Evolutionary conservation across 148 eudicot species (phyloP).

Genomic region (Rhododendron williamsianum): DNA sequence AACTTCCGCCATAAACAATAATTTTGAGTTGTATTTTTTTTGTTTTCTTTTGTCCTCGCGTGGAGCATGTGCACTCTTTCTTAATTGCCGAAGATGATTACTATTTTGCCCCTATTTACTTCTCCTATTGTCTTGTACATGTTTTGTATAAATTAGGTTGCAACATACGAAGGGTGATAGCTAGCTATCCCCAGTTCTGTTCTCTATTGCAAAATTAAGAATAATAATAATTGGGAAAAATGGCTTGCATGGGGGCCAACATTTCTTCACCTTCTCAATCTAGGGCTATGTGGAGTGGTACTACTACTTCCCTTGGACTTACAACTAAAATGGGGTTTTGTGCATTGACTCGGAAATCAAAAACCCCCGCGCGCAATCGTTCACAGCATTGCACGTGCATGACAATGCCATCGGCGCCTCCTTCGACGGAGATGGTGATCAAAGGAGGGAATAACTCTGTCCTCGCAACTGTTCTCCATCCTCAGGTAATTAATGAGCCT

Average conservation of each 20-base stretch:
- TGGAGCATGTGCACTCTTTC: background rate
- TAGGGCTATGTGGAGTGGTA: background rate
- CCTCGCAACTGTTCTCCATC: background rate
- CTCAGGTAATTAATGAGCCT: background rate
- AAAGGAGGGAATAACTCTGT: background rate
- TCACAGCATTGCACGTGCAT: background rate
- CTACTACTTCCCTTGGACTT: background rate
- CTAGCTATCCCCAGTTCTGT: no score
- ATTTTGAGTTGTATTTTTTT: no score
- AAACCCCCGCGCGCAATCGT: background rate
- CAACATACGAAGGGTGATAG: no score
- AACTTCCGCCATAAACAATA: no score
- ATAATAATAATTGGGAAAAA: background rate
- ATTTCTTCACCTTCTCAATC: background rate
- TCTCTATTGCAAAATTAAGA: background rate
- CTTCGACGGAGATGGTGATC: background rate
- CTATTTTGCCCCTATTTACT: background rate
- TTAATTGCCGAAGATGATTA: background rate
- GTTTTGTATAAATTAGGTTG: no score
- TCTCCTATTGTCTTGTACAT: no score
- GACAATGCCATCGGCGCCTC: background rate
- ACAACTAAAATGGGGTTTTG: background rate
- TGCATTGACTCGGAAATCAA: background rate
- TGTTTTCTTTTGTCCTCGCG: background rate
- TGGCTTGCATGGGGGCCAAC: background rate